Evolutionary conservation across 2,329 filamentous ascomycete species (phyloP).

Genomic region (Podosphaera xanthii): DNA sequence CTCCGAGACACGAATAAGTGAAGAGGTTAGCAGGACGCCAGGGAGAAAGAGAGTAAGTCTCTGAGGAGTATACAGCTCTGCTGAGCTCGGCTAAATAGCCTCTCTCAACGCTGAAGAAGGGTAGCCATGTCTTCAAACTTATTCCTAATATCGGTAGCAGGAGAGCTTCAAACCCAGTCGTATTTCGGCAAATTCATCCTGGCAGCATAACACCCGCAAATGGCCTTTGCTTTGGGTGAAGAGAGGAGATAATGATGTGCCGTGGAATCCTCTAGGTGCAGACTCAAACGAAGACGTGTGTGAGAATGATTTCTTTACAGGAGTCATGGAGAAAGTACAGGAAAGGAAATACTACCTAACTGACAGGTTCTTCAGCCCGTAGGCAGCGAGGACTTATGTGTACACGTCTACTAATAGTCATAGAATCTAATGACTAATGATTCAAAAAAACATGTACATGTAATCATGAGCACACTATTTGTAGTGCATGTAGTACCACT

Average conservation of each 20-base stretch:
- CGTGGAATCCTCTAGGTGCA: not conserved
- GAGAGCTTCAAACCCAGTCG: not conserved
- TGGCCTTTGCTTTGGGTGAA: not conserved
- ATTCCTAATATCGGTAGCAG: not conserved
- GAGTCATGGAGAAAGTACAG: no score
- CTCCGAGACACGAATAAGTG: no score
- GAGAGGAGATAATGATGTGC: not conserved
- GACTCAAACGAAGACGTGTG: not conserved
- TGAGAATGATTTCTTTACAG: not conserved
- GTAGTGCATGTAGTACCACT: no score
- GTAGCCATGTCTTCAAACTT: not conserved
- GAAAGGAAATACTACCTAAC: no score
- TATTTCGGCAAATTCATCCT: not conserved
- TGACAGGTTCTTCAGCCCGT: no score
- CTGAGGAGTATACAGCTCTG: not conserved
- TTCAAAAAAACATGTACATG: no score
- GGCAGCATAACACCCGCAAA: not conserved
- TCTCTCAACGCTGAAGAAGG: not conserved
- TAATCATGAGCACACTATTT: no score
- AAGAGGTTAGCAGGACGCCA: not conserved
- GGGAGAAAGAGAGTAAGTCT: not conserved
- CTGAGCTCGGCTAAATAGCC: not conserved
- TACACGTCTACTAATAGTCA: no score
- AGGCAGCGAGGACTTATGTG: no score
- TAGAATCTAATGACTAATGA: no score